Base-by-base conservation (phyloP, 768 basidiomycete species). In the Lactifluus subvellereus region DNA sequence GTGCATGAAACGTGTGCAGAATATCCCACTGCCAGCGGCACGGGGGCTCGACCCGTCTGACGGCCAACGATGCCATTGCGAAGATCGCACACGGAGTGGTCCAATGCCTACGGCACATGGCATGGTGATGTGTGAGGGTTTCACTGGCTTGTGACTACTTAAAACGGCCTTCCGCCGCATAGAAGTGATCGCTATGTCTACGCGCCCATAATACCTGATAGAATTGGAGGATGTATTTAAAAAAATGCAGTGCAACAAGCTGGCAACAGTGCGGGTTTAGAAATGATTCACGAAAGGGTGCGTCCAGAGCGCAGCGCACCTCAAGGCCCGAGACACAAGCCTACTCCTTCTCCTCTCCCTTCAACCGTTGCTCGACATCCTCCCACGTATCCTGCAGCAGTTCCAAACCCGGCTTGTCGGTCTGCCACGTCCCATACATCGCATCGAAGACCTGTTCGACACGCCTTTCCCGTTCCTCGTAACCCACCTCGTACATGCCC, bases 311-410 rank as follows among this genome's bases (percentile, higher is more conserved):
- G 49, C 8, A n/a, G 18, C 60, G 33, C 48, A 65, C 59, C 48
- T 45, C 30, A 48, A 27, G 30, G n/a, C 45, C 13, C 45, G 45
- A 66, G 38, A 14, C 4, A 22, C 8, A 5, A 47, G n/a, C 38
- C 58, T 45, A 59, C 51, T 33, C 59, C 8, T 63, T 14, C 37
- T 59, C 65, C 42, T 62, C 61, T 6, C 42, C 56, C 40, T 62
- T 56, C 47, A 68, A 22, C 59, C 61, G 54, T 43, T 58, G 9
- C 61, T 66, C 59, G 6, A 61, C 57, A 27, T 59, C 54, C 51
- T 61, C 67, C 67, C 67, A 68, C 13, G 56, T 52, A 54, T 68
- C 67, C 59, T 60, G 54, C 52, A 68, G 37, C 54, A 68, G 16
- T 38, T 63, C 67, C 61, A 68, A 54, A 13, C 67, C 67, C 0